These are phyloP conservation scores for Schoenoplectus tabernaemontani DNA, from an alignment of 202 grass and related monocot genomes.

Conservation along the genomic window DNA sequence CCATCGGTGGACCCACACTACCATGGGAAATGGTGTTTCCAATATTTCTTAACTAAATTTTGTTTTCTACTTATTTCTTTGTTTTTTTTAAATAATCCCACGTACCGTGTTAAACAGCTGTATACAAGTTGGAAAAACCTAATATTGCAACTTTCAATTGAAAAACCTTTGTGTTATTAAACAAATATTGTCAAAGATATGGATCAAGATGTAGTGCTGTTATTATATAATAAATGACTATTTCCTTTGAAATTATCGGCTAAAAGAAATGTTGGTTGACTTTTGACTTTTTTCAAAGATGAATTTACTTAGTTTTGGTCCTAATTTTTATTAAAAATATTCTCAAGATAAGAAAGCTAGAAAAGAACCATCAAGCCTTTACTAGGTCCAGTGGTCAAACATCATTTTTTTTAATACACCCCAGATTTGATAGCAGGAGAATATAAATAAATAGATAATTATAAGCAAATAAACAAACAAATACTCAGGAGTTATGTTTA, in stretches of 20 bases:
- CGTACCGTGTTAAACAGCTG: neutral
- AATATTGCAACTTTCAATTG: neutral
- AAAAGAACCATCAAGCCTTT: neutral
- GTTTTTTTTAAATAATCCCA: neutral
- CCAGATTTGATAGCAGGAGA: neutral
- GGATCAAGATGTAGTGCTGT: neutral
- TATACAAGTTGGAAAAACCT: neutral
- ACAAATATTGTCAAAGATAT: constrained; percentile 14
- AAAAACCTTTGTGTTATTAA: neutral
- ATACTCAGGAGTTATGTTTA: neutral
- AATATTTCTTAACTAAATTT: neutral
- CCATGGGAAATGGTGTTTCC: neutral
- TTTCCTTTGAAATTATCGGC: neutral
- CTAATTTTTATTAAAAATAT: neutral
- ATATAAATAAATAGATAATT: no score
- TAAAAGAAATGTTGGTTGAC: neutral
- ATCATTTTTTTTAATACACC: neutral
- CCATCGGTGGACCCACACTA: neutral
- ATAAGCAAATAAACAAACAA: neutral
- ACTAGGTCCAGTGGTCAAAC: neutral
- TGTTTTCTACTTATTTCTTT: neutral
- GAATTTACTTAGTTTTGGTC: neutral
- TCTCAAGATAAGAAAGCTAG: neutral
- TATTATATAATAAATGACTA: constrained; percentile 2
- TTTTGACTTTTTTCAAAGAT: neutral